phyloP scores from a whole-genome alignment of 1,284 basidiomycete genomes.

The Sphagnurus paluster region DNA sequence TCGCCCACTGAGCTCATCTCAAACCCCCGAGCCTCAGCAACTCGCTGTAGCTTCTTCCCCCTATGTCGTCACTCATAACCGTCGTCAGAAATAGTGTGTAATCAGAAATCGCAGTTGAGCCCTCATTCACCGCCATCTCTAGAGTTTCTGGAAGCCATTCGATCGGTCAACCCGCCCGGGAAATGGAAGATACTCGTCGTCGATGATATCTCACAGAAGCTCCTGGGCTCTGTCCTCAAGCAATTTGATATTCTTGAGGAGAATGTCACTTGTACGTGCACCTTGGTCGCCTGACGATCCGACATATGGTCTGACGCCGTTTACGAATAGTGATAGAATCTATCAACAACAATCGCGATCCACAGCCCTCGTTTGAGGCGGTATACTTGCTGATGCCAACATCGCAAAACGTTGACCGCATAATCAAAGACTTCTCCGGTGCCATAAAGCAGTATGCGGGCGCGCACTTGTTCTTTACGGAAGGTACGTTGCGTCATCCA shows the following conservation, averaged over 20 bases:
- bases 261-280: conserved; percentile 85
- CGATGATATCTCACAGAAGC: conserved; percentile 86
- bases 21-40: background rate
- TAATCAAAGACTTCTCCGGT: conserved; percentile 83
- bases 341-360: conserved; percentile 71
- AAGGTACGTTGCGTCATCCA: conserved; percentile 52
- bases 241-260: conserved; percentile 92
- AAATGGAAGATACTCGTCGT: conserved; percentile 98
- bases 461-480: conserved; percentile 94
- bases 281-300: background rate
- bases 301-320: conserved; percentile 11
- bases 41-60: background rate
- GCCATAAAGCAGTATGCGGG: conserved; percentile 77
- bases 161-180: conserved; percentile 77
- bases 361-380: conserved; percentile 83
- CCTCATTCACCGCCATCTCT: conserved; percentile 5
- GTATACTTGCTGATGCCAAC: conserved; percentile 96
- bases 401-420: conserved; percentile 87
- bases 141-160: conserved; percentile 82
- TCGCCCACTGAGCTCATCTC: background rate
- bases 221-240: conserved; percentile 87
- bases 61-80: conserved; percentile 57
- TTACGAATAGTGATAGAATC: conserved; percentile 81
- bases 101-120: background rate
- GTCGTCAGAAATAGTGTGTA: conserved; percentile 54